Evolutionary conservation across 148 eudicot species (phyloP), one percentile per base, ranked within the genome.

Genomic region (Diospyros lotus): DNA sequence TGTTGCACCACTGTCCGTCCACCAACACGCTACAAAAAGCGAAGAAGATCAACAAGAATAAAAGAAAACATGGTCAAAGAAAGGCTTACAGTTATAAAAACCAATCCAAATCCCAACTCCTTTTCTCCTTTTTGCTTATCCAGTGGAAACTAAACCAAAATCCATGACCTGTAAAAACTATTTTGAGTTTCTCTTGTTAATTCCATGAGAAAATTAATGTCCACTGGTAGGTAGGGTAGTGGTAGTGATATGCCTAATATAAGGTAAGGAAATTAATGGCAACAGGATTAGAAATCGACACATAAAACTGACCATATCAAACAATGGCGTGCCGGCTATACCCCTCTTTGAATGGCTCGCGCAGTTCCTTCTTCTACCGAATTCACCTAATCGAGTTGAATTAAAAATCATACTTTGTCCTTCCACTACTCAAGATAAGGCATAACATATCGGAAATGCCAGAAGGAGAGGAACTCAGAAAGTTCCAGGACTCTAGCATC

Each of bases 401-500:
- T 60, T 73, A 92, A 63, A 95, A 92, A 77, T 95, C 98, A 42
- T 95, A 95, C 73, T 95, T 95, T 39, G 94, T 87, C 83, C 98
- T 86, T 71, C 98, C 98, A 76, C 98, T 92, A 17, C 73, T 88
- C 74, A 94, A 79, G 48, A 90, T 77, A 39, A 92, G 93, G 87
- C 98, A 94, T 66, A 94, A 68, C 93, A 86, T 94, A 78, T 94
- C 96, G 43, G 90, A 83, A 68, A 90, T 71, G 78, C 85, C 80
- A 61, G 84, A 74, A 59, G 93, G 75, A 44, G 80, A 75, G 15
- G 92, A 80, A 66, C 65, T 83, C 78, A 83, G 87, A 76, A 81
- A 94, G 80, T 92, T 90, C 97, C 98, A 90, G 66, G 98, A 83
- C 87, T 92, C 98, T 4, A 94, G 92, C 98, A 90, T 94, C 59